Evolutionary conservation across 371 early-diverging fungal species (phyloP).

Genomic region (Mucor piriformis): DNA sequence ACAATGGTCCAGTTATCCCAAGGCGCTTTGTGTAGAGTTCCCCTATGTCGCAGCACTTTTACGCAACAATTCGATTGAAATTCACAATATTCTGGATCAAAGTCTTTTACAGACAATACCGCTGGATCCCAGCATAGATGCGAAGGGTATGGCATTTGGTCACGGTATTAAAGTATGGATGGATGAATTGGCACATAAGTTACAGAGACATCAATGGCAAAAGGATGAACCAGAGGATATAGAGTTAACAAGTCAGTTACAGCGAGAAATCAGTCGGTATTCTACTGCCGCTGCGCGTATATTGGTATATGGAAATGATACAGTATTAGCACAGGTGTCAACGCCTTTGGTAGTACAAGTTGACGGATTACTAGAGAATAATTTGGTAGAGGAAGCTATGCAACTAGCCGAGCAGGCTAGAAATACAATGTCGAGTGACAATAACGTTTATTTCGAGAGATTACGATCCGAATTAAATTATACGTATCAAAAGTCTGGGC

Average conservation of each 20-base stretch:
- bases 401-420: constrained; percentile 55
- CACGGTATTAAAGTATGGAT: constrained; percentile 56
- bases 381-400: constrained; percentile 60
- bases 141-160: constrained; percentile 54
- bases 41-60: constrained; percentile 80
- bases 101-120: constrained; percentile 60
- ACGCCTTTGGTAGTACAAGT: constrained; percentile 65
- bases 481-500: constrained; percentile 71
- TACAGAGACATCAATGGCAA: constrained; percentile 45
- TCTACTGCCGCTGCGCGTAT: constrained; percentile 60
- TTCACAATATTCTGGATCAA: constrained; percentile 79
- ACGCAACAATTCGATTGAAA: constrained; percentile 66
- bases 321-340: constrained; percentile 66
- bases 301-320: constrained; percentile 64
- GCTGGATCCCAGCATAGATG: constrained; percentile 51
- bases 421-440: constrained; percentile 47
- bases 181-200: constrained; percentile 40
- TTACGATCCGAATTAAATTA: constrained; percentile 55
- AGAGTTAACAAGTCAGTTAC: constrained; percentile 23
- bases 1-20: constrained; percentile 75
- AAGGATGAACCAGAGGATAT: constrained; percentile 43
- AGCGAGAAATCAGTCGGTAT: constrained; percentile 39
- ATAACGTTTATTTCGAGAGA: constrained; percentile 46
- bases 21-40: constrained; percentile 71
- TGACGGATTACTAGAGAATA: constrained; percentile 53